Conservation (phyloP, 768 basidiomycete genomes). For the Candolleomyces eurysporus region DNA sequence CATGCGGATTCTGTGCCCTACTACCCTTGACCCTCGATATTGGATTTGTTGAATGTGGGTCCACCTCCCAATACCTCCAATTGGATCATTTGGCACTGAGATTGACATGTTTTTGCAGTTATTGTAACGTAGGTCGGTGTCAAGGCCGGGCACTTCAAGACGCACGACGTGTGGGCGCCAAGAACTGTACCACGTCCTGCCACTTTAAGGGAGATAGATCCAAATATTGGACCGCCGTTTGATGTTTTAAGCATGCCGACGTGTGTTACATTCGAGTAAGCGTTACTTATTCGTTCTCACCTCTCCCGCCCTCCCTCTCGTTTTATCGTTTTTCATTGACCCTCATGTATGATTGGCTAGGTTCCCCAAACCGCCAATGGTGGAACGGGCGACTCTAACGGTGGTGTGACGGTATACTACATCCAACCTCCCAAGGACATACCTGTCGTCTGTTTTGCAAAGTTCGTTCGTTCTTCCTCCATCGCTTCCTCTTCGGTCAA, state of each 20-base stretch:
- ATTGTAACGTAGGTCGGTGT: too few species aligned
- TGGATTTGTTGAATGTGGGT: too few species aligned
- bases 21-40: too few species aligned
- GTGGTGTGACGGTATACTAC: conserved; percentile 2
- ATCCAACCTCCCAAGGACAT: background rate
- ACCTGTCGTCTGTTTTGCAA: background rate
- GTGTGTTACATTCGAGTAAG: conserved; percentile 2
- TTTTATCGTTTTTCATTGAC: too few species aligned
- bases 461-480: background rate
- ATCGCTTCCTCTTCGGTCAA: too few species aligned
- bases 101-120: too few species aligned
- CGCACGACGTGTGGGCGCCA: too few species aligned
- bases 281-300: too few species aligned
- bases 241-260: background rate
- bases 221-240: conserved; percentile 1
- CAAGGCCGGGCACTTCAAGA: too few species aligned
- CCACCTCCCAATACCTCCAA: too few species aligned
- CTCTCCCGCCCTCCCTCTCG: background rate
- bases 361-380: conserved; percentile 1
- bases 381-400: background rate
- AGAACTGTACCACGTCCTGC: background rate
- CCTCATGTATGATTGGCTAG: background rate
- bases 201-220: conserved; percentile 1
- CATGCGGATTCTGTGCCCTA: too few species aligned
- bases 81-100: too few species aligned